These are phyloP conservation scores for Syncephalastrum monosporum DNA, from an alignment of 371 early-diverging fungal species.

Conservation along the genomic window DNA sequence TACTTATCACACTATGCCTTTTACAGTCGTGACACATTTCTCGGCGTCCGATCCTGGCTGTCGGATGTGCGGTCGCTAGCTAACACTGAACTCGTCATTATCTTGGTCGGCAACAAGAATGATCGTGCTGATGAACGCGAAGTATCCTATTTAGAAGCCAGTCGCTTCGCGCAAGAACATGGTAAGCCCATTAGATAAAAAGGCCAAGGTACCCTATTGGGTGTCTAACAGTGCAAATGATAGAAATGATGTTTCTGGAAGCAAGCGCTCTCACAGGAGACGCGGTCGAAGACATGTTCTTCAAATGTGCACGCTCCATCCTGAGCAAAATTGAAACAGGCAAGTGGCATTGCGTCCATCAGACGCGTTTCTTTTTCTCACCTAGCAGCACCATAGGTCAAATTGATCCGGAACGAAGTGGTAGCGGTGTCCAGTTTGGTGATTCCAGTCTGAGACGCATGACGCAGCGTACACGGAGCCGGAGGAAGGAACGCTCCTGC, in stretches of 20 bases:
- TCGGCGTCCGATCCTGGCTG: conserved; percentile 61
- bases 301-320: conserved; percentile 62
- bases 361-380: not conserved
- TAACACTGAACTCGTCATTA: conserved; percentile 65
- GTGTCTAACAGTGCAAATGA: too few species aligned
- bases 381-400: conserved; percentile 27
- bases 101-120: conserved; percentile 74
- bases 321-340: conserved; percentile 63
- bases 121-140: conserved; percentile 61
- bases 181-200: conserved; percentile 25
- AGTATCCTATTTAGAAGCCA: conserved; percentile 67
- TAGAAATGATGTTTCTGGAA: conserved; percentile 66
- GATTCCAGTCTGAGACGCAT: conserved; percentile 62
- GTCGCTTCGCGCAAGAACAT: conserved; percentile 68
- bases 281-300: conserved; percentile 62
- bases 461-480: conserved; percentile 57
- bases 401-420: conserved; percentile 63
- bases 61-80: conserved; percentile 63
- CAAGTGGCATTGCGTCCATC: conserved; percentile 10
- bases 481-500: conserved; percentile 54
- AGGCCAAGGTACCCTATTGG: too few species aligned
- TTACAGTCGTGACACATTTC: conserved; percentile 56
- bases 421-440: conserved; percentile 64
- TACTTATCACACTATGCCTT: too few species aligned
- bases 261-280: conserved; percentile 62